These are phyloP conservation scores for Desmodesmus armatus DNA, from an alignment of 139 green algal genomes.

Conservation along the genomic window DNA sequence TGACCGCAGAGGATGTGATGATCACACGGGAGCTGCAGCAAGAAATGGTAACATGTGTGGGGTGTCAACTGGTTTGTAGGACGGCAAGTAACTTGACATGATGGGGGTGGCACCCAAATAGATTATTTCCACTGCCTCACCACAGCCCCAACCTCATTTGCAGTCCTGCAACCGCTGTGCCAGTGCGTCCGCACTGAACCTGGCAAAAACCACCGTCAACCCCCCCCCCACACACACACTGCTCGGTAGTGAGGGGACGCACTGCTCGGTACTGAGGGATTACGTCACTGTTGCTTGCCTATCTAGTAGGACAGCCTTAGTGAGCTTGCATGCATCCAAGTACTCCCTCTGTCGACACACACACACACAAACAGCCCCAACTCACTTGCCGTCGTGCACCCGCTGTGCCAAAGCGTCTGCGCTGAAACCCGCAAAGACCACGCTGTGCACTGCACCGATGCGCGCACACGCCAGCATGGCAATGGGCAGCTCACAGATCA, in stretches of 20 bases:
- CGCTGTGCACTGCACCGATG: constrained; percentile 94
- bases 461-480: constrained; percentile 95
- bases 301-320: too few species aligned
- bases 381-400: constrained; percentile 46
- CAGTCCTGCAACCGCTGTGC: constrained; percentile 37
- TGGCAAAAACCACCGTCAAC: constrained; percentile 88
- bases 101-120: too few species aligned
- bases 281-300: too few species aligned
- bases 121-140: too few species aligned
- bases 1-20: constrained; percentile 82
- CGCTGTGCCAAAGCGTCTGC: constrained; percentile 85
- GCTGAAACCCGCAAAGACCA: constrained; percentile 97
- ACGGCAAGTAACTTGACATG: too few species aligned
- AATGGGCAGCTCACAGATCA: constrained; percentile 93
- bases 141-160: too few species aligned
- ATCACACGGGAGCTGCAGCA: constrained; percentile 61
- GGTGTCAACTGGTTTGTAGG: too few species aligned
- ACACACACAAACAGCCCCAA: too few species aligned
- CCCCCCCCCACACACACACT: too few species aligned
- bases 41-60: too few species aligned
- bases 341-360: too few species aligned
- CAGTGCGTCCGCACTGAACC: constrained; percentile 91
- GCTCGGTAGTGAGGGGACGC: background rate
- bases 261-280: constrained; percentile 13
- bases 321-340: too few species aligned